Conservation (phyloP, 495 filamentous ascomycete genomes). For the Podospora anserina region DNA sequence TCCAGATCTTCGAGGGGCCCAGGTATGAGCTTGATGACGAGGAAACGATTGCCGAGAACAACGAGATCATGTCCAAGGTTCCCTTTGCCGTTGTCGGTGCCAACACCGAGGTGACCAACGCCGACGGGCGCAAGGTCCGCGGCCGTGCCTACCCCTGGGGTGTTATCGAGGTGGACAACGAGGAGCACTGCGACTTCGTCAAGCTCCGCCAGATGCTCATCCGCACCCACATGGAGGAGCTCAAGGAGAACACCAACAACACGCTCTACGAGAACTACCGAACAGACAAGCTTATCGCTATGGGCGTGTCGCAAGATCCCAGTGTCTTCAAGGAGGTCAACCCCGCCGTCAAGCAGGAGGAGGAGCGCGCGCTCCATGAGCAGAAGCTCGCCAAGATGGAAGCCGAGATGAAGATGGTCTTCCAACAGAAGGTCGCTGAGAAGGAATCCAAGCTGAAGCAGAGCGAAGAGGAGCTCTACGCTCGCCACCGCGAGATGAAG, state of each 20-base stretch:
- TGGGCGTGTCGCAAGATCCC: constrained; percentile 97
- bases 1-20: constrained; percentile 98
- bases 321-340: constrained; percentile 99
- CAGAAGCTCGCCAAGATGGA: constrained; percentile 99
- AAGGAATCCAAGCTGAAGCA: constrained; percentile 99
- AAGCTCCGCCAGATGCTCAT: constrained; percentile 99
- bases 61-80: constrained; percentile 99
- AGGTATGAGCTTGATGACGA: constrained; percentile 98
- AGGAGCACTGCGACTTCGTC: constrained; percentile 99
- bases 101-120: constrained; percentile 83
- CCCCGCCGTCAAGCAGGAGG: constrained; percentile 99
- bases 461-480: constrained; percentile 97
- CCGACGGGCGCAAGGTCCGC: constrained; percentile 92
- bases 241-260: constrained; percentile 99
- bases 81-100: constrained; percentile 97
- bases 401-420: constrained; percentile 99
- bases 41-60: constrained; percentile 99
- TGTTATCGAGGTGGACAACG: constrained; percentile 98
- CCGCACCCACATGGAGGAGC: constrained; percentile 99
- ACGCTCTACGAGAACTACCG: constrained; percentile 98
- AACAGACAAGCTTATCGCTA: constrained; percentile 94
- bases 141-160: constrained; percentile 98
- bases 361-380: constrained; percentile 95
- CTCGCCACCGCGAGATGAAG: constrained; percentile 98
- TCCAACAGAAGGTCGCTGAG: constrained; percentile 99